These are phyloP conservation scores for Rubroboletus pulcherrimus DNA, from an alignment of 768 basidiomycete genomes.

Conservation along the genomic window DNA sequence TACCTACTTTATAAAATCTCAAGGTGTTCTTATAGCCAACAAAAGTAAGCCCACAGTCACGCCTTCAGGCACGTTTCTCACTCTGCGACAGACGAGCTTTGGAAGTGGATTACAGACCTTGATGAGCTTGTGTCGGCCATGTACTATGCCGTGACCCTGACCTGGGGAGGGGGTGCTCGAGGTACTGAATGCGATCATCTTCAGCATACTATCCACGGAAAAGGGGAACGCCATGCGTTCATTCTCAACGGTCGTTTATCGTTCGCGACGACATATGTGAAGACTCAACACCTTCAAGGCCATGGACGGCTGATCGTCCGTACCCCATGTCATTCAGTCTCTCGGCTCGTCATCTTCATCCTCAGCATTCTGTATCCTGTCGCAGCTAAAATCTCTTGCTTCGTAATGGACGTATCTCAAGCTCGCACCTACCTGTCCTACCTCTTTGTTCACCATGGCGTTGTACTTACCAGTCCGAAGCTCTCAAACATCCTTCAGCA, in stretches of 20 bases:
- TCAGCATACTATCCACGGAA: neutral
- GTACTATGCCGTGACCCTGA: slow-evolving; percentile 10
- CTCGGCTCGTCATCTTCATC: neutral
- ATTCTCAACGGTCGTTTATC: slow-evolving; percentile 6
- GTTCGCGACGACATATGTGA: slow-evolving; percentile 11
- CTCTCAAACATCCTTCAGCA: neutral
- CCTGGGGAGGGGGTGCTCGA: slow-evolving; percentile 14
- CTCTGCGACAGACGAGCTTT: neutral
- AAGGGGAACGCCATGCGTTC: neutral
- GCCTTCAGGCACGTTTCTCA: neutral
- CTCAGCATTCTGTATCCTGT: neutral
- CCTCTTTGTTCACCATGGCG: neutral
- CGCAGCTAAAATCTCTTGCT: neutral
- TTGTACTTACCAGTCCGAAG: neutral
- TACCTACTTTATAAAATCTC: neutral
- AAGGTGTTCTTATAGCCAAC: neutral
- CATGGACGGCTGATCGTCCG: slow-evolving; percentile 6
- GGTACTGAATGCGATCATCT: slow-evolving; percentile 18
- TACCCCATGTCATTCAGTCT: slow-evolving; percentile 2
- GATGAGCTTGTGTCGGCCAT: slow-evolving; percentile 5
- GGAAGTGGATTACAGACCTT: slow-evolving; percentile 3
- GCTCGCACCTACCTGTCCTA: neutral
- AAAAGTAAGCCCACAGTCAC: neutral
- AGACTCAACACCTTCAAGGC: slow-evolving; percentile 9
- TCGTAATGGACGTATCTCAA: neutral